Percentiles rank a stretch among this genome's conserved stretches.
phyloP scores from a whole-genome alignment of 2,329 filamentous ascomycete genomes.

The Neophaeococcomyces mojaviensis region DNA sequence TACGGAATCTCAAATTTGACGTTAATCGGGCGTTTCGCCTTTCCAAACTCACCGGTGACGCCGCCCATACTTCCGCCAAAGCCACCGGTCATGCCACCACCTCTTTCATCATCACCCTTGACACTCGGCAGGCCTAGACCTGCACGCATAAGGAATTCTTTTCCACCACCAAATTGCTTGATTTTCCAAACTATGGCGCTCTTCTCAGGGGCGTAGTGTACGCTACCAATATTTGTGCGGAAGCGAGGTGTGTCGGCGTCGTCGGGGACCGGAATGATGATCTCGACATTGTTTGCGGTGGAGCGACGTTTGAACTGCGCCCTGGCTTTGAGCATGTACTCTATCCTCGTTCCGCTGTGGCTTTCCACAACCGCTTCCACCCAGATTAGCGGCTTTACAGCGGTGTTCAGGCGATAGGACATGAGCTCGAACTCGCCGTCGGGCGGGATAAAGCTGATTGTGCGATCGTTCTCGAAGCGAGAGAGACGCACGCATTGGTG shows the following conservation, averaged over 20 bases:
- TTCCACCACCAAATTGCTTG: conserved; percentile 97
- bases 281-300: conserved; percentile 98
- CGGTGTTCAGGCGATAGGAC: conserved; percentile 97
- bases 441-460: conserved; percentile 96
- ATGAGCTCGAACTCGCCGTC: conserved; percentile 99
- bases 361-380: conserved; percentile 96
- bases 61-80: conserved; percentile 97
- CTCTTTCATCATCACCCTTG: conserved; percentile 88
- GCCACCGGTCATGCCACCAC: conserved; percentile 94
- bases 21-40: conserved; percentile 92
- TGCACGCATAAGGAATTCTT: conserved; percentile 97
- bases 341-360: conserved; percentile 88
- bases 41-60: conserved; percentile 59
- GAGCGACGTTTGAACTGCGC: conserved; percentile 97
- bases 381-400: conserved; percentile 98
- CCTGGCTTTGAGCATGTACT: conserved; percentile 98
- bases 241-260: conserved; percentile 94
- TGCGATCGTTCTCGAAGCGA: conserved; percentile 95
- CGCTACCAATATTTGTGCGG: conserved; percentile 91
- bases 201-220: conserved; percentile 96
- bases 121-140: conserved; percentile 92
- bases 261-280: conserved; percentile 92
- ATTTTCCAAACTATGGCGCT: conserved; percentile 99
- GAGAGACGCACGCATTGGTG: conserved; percentile 95
- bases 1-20: conserved; percentile 99